phyloP scores from a whole-genome alignment of 2,329 filamentous ascomycete genomes.

The Aspergillus ochraceus region DNA sequence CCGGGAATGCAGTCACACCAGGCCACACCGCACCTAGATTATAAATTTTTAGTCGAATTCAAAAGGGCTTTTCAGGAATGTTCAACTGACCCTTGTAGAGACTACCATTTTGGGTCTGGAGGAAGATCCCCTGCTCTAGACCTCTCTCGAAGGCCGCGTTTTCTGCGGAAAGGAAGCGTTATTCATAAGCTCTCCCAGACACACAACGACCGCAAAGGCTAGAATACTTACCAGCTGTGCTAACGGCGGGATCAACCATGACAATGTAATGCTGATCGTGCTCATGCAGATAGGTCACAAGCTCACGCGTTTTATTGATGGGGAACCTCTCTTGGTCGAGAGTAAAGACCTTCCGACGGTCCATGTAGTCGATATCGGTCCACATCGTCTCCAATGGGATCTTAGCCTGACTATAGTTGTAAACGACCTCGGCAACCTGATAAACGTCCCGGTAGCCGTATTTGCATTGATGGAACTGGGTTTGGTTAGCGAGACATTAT shows the following conservation, averaged over 20 bases:
- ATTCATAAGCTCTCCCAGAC: neutral
- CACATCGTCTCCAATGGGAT: slow-evolving; percentile 49
- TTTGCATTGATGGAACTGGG: slow-evolving; percentile 58
- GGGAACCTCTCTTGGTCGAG: slow-evolving; percentile 41
- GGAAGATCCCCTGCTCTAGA: slow-evolving; percentile 55
- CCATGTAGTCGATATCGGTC: slow-evolving; percentile 49
- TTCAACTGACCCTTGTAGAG: slow-evolving; percentile 46
- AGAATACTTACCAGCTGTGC: slow-evolving; percentile 29
- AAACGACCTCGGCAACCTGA: slow-evolving; percentile 45
- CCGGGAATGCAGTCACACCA: slow-evolving; percentile 69
- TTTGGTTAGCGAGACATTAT: neutral
- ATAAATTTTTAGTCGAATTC: slow-evolving; percentile 1
- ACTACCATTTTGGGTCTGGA: slow-evolving; percentile 55
- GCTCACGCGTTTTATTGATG: slow-evolving; percentile 56
- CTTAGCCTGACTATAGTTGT: slow-evolving; percentile 43
- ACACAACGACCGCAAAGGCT: neutral
- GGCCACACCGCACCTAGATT: slow-evolving; percentile 71
- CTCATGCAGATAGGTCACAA: slow-evolving; percentile 66
- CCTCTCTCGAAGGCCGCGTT: slow-evolving; percentile 63
- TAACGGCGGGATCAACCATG: slow-evolving; percentile 68
- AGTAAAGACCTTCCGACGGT: slow-evolving; percentile 39
- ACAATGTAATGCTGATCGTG: slow-evolving; percentile 70
- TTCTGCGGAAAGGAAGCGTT: slow-evolving; percentile 31
- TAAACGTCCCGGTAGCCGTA: slow-evolving; percentile 60
- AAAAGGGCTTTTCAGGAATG: neutral